Evolutionary conservation across 2,329 filamentous ascomycete genomes (phyloP).

Genomic region (Colletotrichum kahawae): DNA sequence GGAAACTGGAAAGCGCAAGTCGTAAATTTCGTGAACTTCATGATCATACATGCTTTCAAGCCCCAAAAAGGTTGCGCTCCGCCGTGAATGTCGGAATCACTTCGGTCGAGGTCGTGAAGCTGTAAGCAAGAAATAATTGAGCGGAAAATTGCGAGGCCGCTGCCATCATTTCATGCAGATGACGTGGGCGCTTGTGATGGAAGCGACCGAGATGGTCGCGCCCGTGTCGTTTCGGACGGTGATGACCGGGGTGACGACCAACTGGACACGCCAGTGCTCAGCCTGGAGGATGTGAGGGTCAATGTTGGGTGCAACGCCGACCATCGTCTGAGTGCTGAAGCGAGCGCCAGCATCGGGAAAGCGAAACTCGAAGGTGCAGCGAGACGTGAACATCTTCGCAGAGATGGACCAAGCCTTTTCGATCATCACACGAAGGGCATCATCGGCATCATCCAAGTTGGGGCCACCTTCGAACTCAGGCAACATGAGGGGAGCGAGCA

Average conservation of each 20-base stretch:
- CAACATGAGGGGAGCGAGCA: slow-evolving; percentile 45
- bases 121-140: not conserved
- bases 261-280: slow-evolving; percentile 56
- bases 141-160: not conserved
- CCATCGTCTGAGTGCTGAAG: slow-evolving; percentile 55
- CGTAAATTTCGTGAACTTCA: not conserved
- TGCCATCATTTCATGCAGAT: slow-evolving; percentile 44
- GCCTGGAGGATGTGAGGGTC: slow-evolving; percentile 50
- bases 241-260: slow-evolving; percentile 59
- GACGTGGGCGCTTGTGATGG: slow-evolving; percentile 51
- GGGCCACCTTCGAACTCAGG: slow-evolving; percentile 25
- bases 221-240: slow-evolving; percentile 59
- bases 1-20: not conserved
- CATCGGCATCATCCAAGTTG: slow-evolving; percentile 39
- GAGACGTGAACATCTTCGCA: slow-evolving; percentile 49
- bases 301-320: slow-evolving; percentile 45
- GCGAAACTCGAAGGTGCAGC: slow-evolving; percentile 49
- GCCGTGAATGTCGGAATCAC: not conserved
- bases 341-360: slow-evolving; percentile 56
- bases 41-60: not conserved
- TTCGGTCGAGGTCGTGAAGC: not conserved
- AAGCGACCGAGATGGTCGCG: slow-evolving; percentile 47
- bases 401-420: slow-evolving; percentile 50
- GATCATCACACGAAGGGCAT: slow-evolving; percentile 47
- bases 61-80: not conserved